Base-by-base conservation (phyloP, 768 basidiomycete species). In the Chalciporus pseudorubinellus region DNA sequence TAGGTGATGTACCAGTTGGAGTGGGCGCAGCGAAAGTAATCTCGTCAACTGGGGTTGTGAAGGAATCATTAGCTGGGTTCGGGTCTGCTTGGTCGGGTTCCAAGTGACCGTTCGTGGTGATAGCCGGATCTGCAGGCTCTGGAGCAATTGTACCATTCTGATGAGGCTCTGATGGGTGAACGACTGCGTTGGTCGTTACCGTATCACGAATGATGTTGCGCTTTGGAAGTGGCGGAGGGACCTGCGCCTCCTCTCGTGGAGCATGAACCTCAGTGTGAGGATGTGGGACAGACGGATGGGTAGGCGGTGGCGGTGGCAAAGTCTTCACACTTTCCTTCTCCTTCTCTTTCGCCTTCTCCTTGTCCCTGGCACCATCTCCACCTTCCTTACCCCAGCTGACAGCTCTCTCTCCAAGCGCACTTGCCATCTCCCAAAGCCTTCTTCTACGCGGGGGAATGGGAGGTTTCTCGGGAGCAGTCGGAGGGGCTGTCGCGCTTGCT, bases 351-450 rank as follows among this genome's bases (percentile, higher is more conserved):
- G 29, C 13, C 10, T 12, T 12, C 29, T 78, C 78, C 28, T 60
- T 69, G 0, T 61, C 64, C 46, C 55, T 65, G 29, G 13, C 14
- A 21, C 33, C 55, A 31, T 70, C 67, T 10, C 50, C 61, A 19
- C 70, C 65, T 19, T 74, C 76, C 44, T 64, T 62, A 14, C 76
- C 70, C 84, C 83, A 85, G 58, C 77, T 80, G 1, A 70, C 77
- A 34, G 83, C 84, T 34, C 74, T 72, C 62, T 84, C 83, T 4
- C 80, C 75, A 6, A 87, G 63, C 6, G 80, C 81, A 50, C 80
- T 81, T 1, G 83, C 81, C 72, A 85, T 81, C 11, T 84, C 82
- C 84, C 86, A 87, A 19, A 88, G 59, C 1, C 83, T 80, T 47
- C 79, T 72, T 49, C 81, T 74, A 51, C 85, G 73, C 0, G 85